Percentiles rank a stretch among this genome's conserved stretches.
Conservation (phyloP, 2,329 filamentous ascomycete species). For the Aspergillus phoenicis region DNA sequence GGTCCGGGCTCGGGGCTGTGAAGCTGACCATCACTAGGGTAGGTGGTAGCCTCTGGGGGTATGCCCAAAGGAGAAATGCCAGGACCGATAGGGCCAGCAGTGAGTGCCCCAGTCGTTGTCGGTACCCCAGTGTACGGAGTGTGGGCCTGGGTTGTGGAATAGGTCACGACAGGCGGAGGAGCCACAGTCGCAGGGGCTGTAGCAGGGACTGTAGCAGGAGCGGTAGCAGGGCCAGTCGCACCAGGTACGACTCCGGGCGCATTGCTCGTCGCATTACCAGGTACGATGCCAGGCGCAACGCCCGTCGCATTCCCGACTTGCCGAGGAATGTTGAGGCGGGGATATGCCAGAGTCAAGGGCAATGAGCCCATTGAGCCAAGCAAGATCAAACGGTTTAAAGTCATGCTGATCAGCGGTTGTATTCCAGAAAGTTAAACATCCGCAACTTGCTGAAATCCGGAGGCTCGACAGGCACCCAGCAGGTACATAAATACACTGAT, state of each 20-base stretch:
- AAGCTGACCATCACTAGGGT: constrained; percentile 71
- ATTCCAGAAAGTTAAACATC: not conserved
- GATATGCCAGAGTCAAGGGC: constrained; percentile 3
- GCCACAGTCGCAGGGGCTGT: not conserved
- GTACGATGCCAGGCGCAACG: not conserved
- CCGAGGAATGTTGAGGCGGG: constrained; percentile 1
- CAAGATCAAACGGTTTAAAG: not conserved
- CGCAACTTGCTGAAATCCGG: not conserved
- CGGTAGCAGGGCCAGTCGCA: not conserved
- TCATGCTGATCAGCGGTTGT: not conserved
- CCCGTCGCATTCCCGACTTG: not conserved
- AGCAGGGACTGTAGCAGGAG: not conserved
- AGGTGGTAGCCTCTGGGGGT: constrained; percentile 65
- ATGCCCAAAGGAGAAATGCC: constrained; percentile 62
- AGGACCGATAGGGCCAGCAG: constrained; percentile 53
- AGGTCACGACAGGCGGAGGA: constrained; percentile 7
- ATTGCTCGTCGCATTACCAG: not conserved
- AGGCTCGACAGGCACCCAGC: not conserved
- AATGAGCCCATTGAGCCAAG: not conserved
- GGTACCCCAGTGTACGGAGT: constrained; percentile 68
- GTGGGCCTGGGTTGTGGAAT: constrained; percentile 46
- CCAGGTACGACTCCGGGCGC: not conserved
- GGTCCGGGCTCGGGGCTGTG: constrained; percentile 70
- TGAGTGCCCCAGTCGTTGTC: constrained; percentile 70
- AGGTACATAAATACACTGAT: not conserved